These are phyloP conservation scores for Scedosporium aurantiacum DNA, from an alignment of 2,329 filamentous ascomycete genomes.

Conservation along the genomic window DNA sequence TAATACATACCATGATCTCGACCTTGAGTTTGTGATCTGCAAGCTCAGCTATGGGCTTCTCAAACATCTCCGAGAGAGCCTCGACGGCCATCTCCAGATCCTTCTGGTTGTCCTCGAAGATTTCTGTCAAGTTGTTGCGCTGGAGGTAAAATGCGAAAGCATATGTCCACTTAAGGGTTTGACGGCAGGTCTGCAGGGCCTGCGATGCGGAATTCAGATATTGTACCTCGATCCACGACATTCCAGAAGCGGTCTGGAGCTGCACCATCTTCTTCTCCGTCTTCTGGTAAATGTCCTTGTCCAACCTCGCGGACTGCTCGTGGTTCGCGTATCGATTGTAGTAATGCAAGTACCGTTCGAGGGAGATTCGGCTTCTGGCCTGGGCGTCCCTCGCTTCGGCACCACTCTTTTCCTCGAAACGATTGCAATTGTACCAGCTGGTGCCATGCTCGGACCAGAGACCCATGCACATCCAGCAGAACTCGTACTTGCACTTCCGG, in stretches of 20 bases:
- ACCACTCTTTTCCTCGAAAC: constrained; percentile 93
- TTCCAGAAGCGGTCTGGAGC: constrained; percentile 81
- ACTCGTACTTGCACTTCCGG: constrained; percentile 88
- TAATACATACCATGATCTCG: constrained; percentile 63
- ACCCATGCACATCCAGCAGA: constrained; percentile 99
- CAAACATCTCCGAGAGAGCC: constrained; percentile 96
- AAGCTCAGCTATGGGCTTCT: constrained; percentile 85
- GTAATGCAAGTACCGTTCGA: constrained; percentile 96
- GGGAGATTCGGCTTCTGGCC: constrained; percentile 75
- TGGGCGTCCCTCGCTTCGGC: constrained; percentile 84
- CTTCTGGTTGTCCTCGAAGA: constrained; percentile 98
- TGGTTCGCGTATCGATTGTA: constrained; percentile 99
- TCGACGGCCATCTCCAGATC: constrained; percentile 96
- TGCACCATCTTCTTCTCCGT: constrained; percentile 99
- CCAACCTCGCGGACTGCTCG: constrained; percentile 90
- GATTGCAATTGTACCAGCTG: constrained; percentile 98
- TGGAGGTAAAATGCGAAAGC: constrained; percentile 97
- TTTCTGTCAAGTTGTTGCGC: constrained; percentile 88
- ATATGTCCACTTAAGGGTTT: constrained; percentile 98
- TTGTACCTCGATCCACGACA: constrained; percentile 99
- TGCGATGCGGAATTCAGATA: constrained; percentile 90
- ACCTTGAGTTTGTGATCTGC: constrained; percentile 84
- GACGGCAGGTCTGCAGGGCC: constrained; percentile 89
- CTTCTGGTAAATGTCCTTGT: constrained; percentile 91
- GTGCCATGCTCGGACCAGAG: constrained; percentile 97